Evolutionary conservation across 2,329 filamentous ascomycete species (phyloP), one percentile per base, ranked within the genome.

Genomic region (Penicillium expansum): DNA sequence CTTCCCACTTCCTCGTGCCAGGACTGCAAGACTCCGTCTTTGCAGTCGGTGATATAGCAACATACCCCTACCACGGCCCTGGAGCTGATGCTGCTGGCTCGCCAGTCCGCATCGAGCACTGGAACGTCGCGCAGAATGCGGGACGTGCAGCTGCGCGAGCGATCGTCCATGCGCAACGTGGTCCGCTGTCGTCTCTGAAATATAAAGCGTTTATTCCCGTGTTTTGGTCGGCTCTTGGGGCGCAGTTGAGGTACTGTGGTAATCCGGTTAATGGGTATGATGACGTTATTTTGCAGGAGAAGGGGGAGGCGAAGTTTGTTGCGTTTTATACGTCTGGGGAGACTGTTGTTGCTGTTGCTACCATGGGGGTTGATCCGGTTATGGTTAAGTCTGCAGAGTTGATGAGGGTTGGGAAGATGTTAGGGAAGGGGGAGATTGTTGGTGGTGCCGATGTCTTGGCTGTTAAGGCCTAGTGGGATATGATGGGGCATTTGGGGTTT

Each of bases 111-210:
- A 97, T 97, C 70, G 94, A 99, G 80, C 94, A 99, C 74, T 99
- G 94, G 94, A 93, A 97, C 75, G 94, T 99, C 3, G 94, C 94
- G 5, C 94, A 97, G 71, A 97, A 97, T 69, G 82, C 90, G 1
- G 94, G 94, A 3, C 89, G 93, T 42, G 82, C 83, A 24, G 93
- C 89, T 1, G 94, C 92, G 1, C 81, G 81, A 51, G 85, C 90
- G 66, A 96, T 99, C 69, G 83, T 86, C 63, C 80, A 88, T 67
- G 83, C 88, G 0, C 60, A 62, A 18, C 59, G 64, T 7, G 52
- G 62, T 2, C 56, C 67, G 1, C 57, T 69, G 75, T 62, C 62
- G 3, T 65, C 81, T 8, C 73, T 81, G 44, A 80, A 82, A 60
- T 80, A 86, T 0, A 86, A 89, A 66, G 80, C 84, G 2, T 97